phyloP scores from a whole-genome alignment of 208 protist genomes.

The Herpetomonas tarakana region DNA sequence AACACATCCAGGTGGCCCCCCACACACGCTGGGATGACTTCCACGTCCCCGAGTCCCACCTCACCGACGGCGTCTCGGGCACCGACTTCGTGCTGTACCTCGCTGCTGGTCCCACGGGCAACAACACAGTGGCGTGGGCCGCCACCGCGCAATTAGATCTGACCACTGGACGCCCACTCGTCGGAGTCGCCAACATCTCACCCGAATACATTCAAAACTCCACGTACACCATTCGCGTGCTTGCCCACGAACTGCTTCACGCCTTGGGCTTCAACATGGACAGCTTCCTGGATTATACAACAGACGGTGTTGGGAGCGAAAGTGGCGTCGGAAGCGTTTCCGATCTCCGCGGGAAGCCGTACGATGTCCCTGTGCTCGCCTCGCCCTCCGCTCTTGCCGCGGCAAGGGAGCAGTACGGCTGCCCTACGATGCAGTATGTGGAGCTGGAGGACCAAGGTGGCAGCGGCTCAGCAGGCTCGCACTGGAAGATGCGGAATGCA shows the following conservation, averaged over 20 bases:
- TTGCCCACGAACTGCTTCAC: constrained; percentile 65
- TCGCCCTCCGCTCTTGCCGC: constrained; percentile 14
- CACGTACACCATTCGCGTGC: constrained; percentile 5
- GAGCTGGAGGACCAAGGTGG: constrained; percentile 60
- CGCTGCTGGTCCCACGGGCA: constrained; percentile 1
- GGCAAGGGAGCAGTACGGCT: constrained; percentile 43
- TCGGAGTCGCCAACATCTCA: constrained; percentile 30
- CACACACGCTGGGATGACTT: constrained; percentile 18
- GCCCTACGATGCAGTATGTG: constrained; percentile 25
- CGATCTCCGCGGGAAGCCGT: background rate
- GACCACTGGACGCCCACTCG: constrained; percentile 5
- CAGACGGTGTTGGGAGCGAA: too few species aligned
- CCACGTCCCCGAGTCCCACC: constrained; percentile 22
- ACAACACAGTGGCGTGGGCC: constrained; percentile 18
- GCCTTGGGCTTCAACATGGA: constrained; percentile 44
- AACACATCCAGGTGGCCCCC: background rate
- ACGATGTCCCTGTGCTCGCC: constrained; percentile 10
- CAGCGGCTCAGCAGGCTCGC: constrained; percentile 30
- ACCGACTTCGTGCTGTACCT: constrained; percentile 47
- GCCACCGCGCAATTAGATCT: constrained; percentile 19
- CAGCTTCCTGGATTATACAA: constrained; percentile 2
- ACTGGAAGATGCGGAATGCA: constrained; percentile 66
- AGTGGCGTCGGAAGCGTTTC: too few species aligned
- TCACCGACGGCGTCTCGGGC: constrained; percentile 16
- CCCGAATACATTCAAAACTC: constrained; percentile 15